Percentiles rank a stretch among this genome's conserved stretches.
Evolutionary conservation across 23 red algal genomes (phyloP).

Genomic region (Gracilaria domingensis): DNA sequence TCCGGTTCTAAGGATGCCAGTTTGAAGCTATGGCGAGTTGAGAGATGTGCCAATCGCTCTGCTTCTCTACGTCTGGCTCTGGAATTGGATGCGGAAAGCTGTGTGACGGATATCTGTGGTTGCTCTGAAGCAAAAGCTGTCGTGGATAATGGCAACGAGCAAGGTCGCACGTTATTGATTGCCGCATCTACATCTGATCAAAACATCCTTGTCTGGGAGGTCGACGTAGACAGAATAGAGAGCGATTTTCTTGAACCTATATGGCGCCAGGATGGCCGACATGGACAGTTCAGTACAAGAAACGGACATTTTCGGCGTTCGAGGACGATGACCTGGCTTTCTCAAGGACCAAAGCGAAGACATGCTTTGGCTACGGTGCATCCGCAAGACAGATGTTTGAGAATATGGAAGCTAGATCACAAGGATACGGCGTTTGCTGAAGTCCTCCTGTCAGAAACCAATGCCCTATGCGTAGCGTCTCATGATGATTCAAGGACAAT

Average conservation of each 20-base stretch:
- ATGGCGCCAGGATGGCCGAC: constrained; percentile 20
- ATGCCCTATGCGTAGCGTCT: constrained; percentile 33
- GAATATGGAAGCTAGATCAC: constrained; percentile 63
- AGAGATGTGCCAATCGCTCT: not conserved
- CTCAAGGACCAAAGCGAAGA: constrained; percentile 30
- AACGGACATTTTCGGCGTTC: not conserved
- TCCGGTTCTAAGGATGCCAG: constrained; percentile 69
- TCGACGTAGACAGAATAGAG: constrained; percentile 15
- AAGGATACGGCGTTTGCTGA: constrained; percentile 60
- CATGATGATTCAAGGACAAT: constrained; percentile 26
- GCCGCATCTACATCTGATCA: constrained; percentile 39
- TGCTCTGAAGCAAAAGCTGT: not conserved
- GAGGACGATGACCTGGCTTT: constrained; percentile 45
- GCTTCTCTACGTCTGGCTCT: constrained; percentile 25
- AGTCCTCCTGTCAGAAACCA: constrained; percentile 36
- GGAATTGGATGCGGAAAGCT: constrained; percentile 68
- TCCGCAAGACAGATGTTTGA: constrained; percentile 42
- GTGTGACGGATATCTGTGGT: constrained; percentile 42
- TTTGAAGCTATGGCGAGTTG: constrained; percentile 58
- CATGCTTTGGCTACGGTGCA: constrained; percentile 59
- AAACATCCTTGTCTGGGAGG: constrained; percentile 50
- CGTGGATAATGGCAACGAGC: not conserved
- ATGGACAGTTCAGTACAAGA: not conserved
- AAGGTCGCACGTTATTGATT: constrained; percentile 11
- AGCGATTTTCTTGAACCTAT: constrained; percentile 58